These are phyloP conservation scores for Claviceps spartinae DNA, from an alignment of 2,329 filamentous ascomycete genomes.

Conservation along the genomic window DNA sequence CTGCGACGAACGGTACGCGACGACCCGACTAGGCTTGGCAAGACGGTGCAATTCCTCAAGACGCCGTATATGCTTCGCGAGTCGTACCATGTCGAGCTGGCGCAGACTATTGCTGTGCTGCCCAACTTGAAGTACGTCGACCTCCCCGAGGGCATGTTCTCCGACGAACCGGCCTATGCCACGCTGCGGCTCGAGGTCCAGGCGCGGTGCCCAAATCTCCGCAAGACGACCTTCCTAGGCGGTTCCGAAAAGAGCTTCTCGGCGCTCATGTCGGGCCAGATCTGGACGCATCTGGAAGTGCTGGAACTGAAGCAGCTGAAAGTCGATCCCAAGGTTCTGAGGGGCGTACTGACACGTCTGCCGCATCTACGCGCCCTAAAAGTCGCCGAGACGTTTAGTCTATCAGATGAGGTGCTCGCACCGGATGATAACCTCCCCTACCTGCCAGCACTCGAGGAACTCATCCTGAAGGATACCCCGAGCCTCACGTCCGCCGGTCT, in stretches of 20 bases:
- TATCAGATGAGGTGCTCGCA: slow-evolving; percentile 67
- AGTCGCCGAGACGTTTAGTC: slow-evolving; percentile 51
- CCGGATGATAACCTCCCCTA: slow-evolving; percentile 51
- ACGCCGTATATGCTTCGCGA: slow-evolving; percentile 92
- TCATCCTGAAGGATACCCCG: slow-evolving; percentile 59
- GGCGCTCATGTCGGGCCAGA: slow-evolving; percentile 46
- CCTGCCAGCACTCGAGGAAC: slow-evolving; percentile 60
- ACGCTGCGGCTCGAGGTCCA: slow-evolving; percentile 75
- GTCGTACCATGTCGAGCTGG: slow-evolving; percentile 70
- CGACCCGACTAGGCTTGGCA: slow-evolving; percentile 53
- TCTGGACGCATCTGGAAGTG: slow-evolving; percentile 61
- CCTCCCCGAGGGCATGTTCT: slow-evolving; percentile 76
- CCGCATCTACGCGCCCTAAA: slow-evolving; percentile 59
- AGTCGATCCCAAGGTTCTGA: slow-evolving; percentile 56
- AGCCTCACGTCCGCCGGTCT: slow-evolving; percentile 61
- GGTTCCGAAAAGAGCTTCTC: slow-evolving; percentile 71
- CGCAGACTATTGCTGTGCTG: slow-evolving; percentile 70
- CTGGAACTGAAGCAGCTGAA: slow-evolving; percentile 55
- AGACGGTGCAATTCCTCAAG: slow-evolving; percentile 66
- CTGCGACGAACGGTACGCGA: slow-evolving; percentile 74
- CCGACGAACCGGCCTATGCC: slow-evolving; percentile 61
- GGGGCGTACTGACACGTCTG: slow-evolving; percentile 57
- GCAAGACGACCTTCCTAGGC: slow-evolving; percentile 74
- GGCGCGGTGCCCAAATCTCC: slow-evolving; percentile 66
- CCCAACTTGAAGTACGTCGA: slow-evolving; percentile 83